Evolutionary conservation across 768 basidiomycete genomes (phyloP), one percentile per base, ranked within the genome.

Genomic region (Thelephora ganbajun): DNA sequence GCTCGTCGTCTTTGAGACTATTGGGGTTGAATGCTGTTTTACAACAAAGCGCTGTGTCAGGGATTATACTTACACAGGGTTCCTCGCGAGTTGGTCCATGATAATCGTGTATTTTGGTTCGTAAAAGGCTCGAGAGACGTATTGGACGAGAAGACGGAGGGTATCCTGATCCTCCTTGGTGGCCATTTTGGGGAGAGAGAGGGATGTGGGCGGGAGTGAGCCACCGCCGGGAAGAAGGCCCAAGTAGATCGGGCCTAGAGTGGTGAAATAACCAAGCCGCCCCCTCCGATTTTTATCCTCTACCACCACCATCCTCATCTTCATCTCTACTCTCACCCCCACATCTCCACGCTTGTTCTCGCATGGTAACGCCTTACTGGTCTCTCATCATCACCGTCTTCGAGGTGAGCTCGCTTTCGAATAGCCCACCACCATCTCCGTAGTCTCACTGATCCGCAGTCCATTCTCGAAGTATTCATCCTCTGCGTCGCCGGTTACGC

Each of bases 111-210:
- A 91, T 57, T 86, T 87, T 41, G 88, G 72, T 63, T 97, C 96
- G 66, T 97, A 99, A 66, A 99, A 98, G 33, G 85, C 81, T 57
- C 94, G 79, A 42, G 83, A 79, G 60, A 94, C 90, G 68, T 89
- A 83, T 62, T 96, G 91, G 54, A 96, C 88, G 56, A 99, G 81
- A 50, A 80, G 76, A 62, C 80, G 81, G 48, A 92, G 79, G 1
- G 76, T 78, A 63, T 87, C 84, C 66, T 81, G 77, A 58, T 87
- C 85, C 60, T 86, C 85, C 60, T 83, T 82, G 44, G 74, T 80
- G 22, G 39, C 39, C 39, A 41, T 41, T 41, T 41, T 16, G 7
- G 39, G 7, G 39, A 9, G 14, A 14, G 20, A 39, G n/a, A 39
- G 37, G 37, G 16, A 11, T 4, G 39, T 9, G 22, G 4, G 39